These are phyloP conservation scores for Parachlorella kessleri DNA, from an alignment of 139 green algal genomes.

Conservation along the genomic window DNA sequence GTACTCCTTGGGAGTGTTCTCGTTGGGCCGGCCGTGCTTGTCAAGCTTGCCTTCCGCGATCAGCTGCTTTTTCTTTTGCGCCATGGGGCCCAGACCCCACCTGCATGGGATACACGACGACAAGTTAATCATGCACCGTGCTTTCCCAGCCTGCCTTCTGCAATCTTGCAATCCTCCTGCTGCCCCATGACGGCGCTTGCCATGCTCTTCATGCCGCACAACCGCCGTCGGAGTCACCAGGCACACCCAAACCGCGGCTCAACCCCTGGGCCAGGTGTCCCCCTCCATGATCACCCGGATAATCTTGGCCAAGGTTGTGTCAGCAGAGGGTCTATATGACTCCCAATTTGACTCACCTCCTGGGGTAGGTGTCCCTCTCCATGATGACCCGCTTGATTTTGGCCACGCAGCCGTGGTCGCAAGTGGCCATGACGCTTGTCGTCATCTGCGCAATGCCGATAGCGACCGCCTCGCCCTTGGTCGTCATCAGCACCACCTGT, in stretches of 20 bases:
- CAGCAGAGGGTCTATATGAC: no score
- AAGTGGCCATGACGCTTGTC: slow-evolving; percentile 92
- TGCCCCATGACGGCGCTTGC: no score
- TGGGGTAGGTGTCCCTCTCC: slow-evolving; percentile 99
- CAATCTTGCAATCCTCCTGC: no score
- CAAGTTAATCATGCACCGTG: no score
- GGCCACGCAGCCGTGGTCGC: slow-evolving; percentile 94
- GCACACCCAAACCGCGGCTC: no score
- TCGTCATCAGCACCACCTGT: slow-evolving; percentile 98
- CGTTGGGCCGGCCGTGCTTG: slow-evolving; percentile 95
- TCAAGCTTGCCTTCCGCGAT: slow-evolving; percentile 95
- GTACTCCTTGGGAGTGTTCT: slow-evolving; percentile 80
- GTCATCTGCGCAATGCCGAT: slow-evolving; percentile 97
- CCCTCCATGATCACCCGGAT: no score
- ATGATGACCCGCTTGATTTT: slow-evolving; percentile 99
- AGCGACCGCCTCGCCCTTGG: slow-evolving; percentile 98
- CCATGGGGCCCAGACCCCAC: slow-evolving; percentile 85
- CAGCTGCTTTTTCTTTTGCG: slow-evolving; percentile 97
- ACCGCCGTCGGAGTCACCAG: no score
- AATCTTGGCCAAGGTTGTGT: no score
- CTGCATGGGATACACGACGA: background rate
- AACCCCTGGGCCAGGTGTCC: no score
- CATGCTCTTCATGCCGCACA: no score
- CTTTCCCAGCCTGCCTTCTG: no score
- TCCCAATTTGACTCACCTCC: slow-evolving; percentile 70